Evolutionary conservation across 495 filamentous ascomycete genomes (phyloP).

Genomic region (Chaetomium fimeti): DNA sequence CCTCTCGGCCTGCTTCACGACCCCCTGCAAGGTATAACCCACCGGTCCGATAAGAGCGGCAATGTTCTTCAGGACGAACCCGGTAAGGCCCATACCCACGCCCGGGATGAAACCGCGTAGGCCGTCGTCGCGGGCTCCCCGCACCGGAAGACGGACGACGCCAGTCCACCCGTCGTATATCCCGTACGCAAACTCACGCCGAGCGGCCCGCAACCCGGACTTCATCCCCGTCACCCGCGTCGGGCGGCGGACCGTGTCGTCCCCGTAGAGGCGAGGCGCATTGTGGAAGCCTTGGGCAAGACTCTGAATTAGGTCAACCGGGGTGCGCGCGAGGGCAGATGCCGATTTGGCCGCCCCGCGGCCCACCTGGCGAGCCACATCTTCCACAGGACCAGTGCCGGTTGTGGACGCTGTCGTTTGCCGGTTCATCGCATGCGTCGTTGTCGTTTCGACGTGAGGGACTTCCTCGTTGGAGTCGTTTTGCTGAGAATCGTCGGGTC

Average conservation of each 20-base stretch:
- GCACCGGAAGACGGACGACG: slow-evolving; percentile 62
- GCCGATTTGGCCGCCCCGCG: slow-evolving; percentile 49
- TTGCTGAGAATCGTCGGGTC: neutral
- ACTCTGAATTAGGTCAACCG: slow-evolving; percentile 69
- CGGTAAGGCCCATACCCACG: slow-evolving; percentile 70
- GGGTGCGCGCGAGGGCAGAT: slow-evolving; percentile 48
- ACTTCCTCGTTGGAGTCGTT: neutral
- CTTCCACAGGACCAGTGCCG: slow-evolving; percentile 38
- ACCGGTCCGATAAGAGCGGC: slow-evolving; percentile 62
- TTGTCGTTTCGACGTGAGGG: slow-evolving; percentile 24
- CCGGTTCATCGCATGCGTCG: slow-evolving; percentile 27
- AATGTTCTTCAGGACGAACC: slow-evolving; percentile 69
- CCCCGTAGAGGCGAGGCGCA: slow-evolving; percentile 72
- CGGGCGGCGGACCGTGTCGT: slow-evolving; percentile 47
- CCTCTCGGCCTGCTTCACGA: slow-evolving; percentile 54
- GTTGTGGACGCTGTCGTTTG: slow-evolving; percentile 21
- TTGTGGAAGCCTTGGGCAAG: slow-evolving; percentile 81
- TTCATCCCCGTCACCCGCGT: slow-evolving; percentile 63
- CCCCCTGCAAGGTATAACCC: slow-evolving; percentile 65
- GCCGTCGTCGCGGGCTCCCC: slow-evolving; percentile 57
- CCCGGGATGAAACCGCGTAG: slow-evolving; percentile 62
- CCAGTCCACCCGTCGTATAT: slow-evolving; percentile 73
- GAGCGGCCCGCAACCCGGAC: slow-evolving; percentile 64
- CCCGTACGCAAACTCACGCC: slow-evolving; percentile 66
- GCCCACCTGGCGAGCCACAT: slow-evolving; percentile 45